Evolutionary conservation across 768 basidiomycete species (phyloP).

Genomic region (Collybiopsis luxurians): DNA sequence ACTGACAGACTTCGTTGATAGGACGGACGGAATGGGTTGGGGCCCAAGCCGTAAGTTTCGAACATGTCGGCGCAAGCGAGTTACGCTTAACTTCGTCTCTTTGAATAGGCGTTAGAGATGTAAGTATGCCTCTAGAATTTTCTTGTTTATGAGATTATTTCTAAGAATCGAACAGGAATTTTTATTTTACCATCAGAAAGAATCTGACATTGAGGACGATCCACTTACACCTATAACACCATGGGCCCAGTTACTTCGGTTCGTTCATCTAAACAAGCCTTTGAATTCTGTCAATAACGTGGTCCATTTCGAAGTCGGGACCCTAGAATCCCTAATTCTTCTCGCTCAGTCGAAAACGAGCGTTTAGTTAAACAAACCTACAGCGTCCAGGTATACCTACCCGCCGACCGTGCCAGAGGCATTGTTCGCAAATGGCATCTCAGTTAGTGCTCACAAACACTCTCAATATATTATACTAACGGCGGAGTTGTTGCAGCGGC

Average conservation of each 20-base stretch:
- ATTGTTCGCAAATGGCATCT: constrained; percentile 79
- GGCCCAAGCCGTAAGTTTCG: constrained; percentile 72
- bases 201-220: constrained; percentile 58
- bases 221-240: constrained; percentile 59
- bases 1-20: constrained; percentile 9
- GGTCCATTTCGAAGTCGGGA: constrained; percentile 15
- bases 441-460: constrained; percentile 54
- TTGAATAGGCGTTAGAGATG: constrained; percentile 49
- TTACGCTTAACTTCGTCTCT: background rate
- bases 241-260: constrained; percentile 77
- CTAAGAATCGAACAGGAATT: constrained; percentile 58
- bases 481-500: constrained; percentile 73
- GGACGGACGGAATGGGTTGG: constrained; percentile 78
- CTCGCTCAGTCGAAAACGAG: constrained; percentile 43
- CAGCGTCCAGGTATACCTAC: constrained; percentile 70
- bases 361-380: constrained; percentile 83
- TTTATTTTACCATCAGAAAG: constrained; percentile 81
- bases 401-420: constrained; percentile 47
- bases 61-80: constrained; percentile 10
- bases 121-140: constrained; percentile 21
- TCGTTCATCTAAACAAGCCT: constrained; percentile 16
- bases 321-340: background rate
- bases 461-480: no score
- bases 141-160: constrained; percentile 42
- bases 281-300: constrained; percentile 5